Percentiles rank a stretch among this genome's conserved stretches.
Conservation (phyloP, 805 yeast genomes). For the Myxozyma kluyveri region DNA sequence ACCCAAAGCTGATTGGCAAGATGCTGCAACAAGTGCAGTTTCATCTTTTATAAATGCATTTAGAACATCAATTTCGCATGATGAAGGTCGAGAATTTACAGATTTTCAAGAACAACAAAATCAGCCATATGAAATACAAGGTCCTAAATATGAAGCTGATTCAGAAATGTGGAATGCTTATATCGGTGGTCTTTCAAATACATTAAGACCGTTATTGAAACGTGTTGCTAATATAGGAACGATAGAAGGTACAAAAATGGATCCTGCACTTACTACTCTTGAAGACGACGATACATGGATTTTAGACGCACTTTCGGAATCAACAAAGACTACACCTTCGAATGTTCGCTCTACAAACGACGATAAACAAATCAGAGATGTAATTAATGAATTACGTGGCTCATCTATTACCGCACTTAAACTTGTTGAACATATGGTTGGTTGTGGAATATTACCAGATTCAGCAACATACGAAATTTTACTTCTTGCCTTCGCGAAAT, state of each 20-base stretch:
- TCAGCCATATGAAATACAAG: too few species aligned
- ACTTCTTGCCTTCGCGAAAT: conserved; percentile 36
- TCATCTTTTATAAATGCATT: background rate
- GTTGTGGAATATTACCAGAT: conserved; percentile 36
- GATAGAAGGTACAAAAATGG: conserved; percentile 1
- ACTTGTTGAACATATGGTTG: conserved; percentile 34
- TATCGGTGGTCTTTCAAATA: conserved; percentile 1
- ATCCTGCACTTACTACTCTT: background rate
- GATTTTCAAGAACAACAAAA: too few species aligned
- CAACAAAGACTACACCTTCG: background rate
- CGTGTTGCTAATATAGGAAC: background rate
- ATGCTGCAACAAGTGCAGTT: background rate
- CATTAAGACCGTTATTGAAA: background rate
- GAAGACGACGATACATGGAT: conserved; percentile 4
- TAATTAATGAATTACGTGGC: conserved; percentile 2
- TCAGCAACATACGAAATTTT: conserved; percentile 38
- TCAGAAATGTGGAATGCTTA: conserved; percentile 12
- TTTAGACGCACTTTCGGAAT: background rate
- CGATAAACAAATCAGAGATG: background rate
- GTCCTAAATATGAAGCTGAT: conserved; percentile 2
- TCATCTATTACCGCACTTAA: conserved; percentile 24
- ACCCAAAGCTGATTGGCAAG: background rate
- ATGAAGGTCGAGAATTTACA: background rate
- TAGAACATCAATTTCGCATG: background rate
- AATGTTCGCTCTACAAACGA: background rate